Conservation (phyloP, 1,284 basidiomycete genomes). For the Leccinum pachyderme region DNA sequence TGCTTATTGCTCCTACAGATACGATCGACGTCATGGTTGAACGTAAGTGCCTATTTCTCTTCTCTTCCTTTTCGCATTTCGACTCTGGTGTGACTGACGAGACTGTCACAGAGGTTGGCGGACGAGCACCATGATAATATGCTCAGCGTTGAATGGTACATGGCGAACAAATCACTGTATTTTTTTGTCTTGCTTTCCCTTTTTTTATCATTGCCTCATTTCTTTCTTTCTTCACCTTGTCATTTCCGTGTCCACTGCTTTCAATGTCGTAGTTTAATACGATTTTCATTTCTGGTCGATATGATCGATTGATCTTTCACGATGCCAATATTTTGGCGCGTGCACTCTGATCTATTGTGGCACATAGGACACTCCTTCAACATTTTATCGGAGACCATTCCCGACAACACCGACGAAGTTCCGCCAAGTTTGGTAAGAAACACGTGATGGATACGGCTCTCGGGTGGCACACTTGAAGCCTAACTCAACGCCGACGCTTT, state of each 20-base stretch:
- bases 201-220: background rate
- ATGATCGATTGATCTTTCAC: background rate
- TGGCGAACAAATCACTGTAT: background rate
- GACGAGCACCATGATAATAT: slow-evolving; percentile 1
- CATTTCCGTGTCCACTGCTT: background rate
- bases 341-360: too few relatives aligned
- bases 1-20: slow-evolving; percentile 43
- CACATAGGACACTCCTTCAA: too few relatives aligned
- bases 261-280: background rate
- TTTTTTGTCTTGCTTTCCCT: background rate
- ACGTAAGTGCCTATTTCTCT: slow-evolving; percentile 54
- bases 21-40: slow-evolving; percentile 92
- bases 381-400: too few relatives aligned
- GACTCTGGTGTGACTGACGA: slow-evolving; percentile 3
- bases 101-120: slow-evolving; percentile 18
- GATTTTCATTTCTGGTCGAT: background rate
- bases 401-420: too few relatives aligned
- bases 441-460: too few relatives aligned
- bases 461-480: too few relatives aligned
- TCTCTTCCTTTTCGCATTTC: background rate
- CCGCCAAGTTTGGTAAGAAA: too few relatives aligned
- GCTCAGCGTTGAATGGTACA: background rate
- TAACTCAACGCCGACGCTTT: too few relatives aligned
- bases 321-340: background rate
- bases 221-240: background rate